Evolutionary conservation across 2,329 filamentous ascomycete genomes (phyloP), one percentile per base, ranked within the genome.

Genomic region (Diaporthe longicolla): DNA sequence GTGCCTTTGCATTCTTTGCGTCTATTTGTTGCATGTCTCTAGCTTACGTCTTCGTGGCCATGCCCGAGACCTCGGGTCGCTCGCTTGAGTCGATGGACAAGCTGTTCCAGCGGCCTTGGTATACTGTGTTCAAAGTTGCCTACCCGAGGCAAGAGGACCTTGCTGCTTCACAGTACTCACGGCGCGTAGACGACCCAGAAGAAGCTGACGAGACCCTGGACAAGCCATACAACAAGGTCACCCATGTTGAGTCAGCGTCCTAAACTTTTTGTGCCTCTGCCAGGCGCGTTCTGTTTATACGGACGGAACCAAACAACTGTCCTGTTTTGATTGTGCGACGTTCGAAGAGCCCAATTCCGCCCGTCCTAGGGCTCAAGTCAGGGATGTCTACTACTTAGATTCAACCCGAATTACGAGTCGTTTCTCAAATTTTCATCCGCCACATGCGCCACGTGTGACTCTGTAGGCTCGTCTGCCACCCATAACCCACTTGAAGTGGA

Each of bases 1-100:
- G 89, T 1, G 95, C 93, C 0, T 95, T 95, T 85, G 92, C 93
- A 88, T 93, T 92, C 84, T 95, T 95, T 81, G 87, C 89, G 0
- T 89, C 87, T 2, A 87, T 95, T 15, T 95, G 93, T 0, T 76
- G 92, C 1, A 61, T 94, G 7, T 93, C 93, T 35, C 89, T 92
- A 4, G 45, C 88, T 2, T 95, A 92, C 91, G 93, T 93, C 4
- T 93, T 88, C 86, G 89, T 94, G 82, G 92, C 88, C 76, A 88
- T 95, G 1, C 93, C 93, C 0, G 93, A 95, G 85, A 94, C 92
- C 0, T 88, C 89, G 0, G 93, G 93, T 0, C 85, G 87, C 29
- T 85, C 84, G 63, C 85, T 93, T 10, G 92, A 93, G 84, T 90
- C 86, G 76, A 93, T 95, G 89, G 92, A 95, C 79, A 85, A 87